Evolutionary conservation across 2,329 filamentous ascomycete species (phyloP), one percentile per base, ranked within the genome.

Genomic region (Claviceps humidiphila): DNA sequence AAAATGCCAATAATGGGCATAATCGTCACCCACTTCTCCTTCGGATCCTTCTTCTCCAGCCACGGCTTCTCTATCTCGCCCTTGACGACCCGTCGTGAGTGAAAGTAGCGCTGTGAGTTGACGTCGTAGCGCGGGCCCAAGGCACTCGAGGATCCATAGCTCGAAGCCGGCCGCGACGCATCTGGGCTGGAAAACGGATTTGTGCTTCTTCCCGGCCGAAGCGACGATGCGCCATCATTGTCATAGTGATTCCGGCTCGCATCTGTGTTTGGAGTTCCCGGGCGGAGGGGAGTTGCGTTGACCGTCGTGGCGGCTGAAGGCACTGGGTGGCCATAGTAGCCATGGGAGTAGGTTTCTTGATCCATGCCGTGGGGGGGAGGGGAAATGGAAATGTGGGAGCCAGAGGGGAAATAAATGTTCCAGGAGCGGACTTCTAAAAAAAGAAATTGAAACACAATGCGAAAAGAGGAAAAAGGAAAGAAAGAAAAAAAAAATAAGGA

Each of bases 11-110:
- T 64, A 43, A 89, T 63, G 2, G 87, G 87, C 53, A 94, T 77
- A 56, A 91, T 89, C 2, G 84, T 89, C 8, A 88, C 82, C 87
- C 87, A 93, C 71, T 89, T 93, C 74, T 91, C 85, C 65, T 82
- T 85, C 13, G 84, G 82, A 58, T 90, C 84, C 53, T 74, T 81
- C 63, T 82, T 83, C n/a, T 77, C 68, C 41, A 85, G 68, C 88
- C 88, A 93, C 13, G 87, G 85, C 69, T 87, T 84, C 64, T 89
- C 83, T 3, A 87, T 67, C 48, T 87, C 79, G 43, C 80, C 85
- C 64, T 88, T 87, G 63, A 75, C 78, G 38, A 91, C 77, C 55
- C 85, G 73, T 54, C 85, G 75, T 17, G 85, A 89, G 66, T 83
- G 83, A 63, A 90, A 91, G 68, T 84, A 89, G 51, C 75, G 71